Evolutionary conservation across 225 moss, liverwort and hornwort species (phyloP).

Genomic region (Ulota crispa): DNA sequence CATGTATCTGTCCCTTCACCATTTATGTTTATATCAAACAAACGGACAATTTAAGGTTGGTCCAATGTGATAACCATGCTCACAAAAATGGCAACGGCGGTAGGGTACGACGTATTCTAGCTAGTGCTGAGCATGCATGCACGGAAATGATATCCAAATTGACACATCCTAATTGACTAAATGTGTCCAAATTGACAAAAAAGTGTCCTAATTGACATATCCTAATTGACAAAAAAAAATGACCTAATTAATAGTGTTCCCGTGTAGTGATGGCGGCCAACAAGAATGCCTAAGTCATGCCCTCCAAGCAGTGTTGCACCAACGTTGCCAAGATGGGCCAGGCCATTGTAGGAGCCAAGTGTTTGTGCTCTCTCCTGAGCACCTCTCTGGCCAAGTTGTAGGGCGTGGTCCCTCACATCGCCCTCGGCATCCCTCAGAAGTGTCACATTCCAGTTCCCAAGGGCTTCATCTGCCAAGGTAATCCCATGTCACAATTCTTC

Average conservation of each 20-base stretch:
- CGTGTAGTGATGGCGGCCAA: slow-evolving; percentile 39
- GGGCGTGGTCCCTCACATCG: slow-evolving; percentile 35
- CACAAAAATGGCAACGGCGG: no score
- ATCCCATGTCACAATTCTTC: background rate
- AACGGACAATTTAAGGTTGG: no score
- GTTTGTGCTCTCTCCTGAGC: slow-evolving; percentile 33
- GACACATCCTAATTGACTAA: no score
- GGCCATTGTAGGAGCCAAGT: slow-evolving; percentile 29
- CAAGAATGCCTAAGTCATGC: slow-evolving; percentile 33
- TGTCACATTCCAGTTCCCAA: slow-evolving; percentile 35
- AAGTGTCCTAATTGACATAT: no score
- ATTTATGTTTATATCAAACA: no score
- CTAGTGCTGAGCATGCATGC: slow-evolving; percentile 27
- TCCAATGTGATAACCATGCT: no score
- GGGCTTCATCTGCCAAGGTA: slow-evolving; percentile 37
- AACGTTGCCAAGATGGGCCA: slow-evolving; percentile 31
- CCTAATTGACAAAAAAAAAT: no score
- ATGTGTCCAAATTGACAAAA: no score
- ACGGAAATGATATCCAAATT: no score
- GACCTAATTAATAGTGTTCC: no score
- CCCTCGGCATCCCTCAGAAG: slow-evolving; percentile 36
- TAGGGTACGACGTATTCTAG: slow-evolving; percentile 25
- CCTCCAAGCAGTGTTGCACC: slow-evolving; percentile 33
- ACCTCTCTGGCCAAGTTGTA: slow-evolving; percentile 24
- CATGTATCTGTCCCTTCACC: no score